Evolutionary conservation across 208 protist genomes (phyloP), one percentile per base, ranked within the genome.

Genomic region (Eutreptiella sp.): DNA sequence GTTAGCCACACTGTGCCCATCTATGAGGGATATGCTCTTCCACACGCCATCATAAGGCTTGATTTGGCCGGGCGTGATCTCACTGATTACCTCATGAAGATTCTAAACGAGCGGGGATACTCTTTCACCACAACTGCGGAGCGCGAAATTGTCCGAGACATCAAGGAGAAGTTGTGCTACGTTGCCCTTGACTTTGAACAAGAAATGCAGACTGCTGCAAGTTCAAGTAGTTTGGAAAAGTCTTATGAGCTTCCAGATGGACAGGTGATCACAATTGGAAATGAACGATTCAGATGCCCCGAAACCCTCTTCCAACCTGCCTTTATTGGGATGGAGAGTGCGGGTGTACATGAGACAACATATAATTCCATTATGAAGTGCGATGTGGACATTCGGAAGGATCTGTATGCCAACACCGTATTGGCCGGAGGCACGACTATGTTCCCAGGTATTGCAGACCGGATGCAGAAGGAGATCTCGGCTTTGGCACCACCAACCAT

Each of bases 351-450:
- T 64, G 86, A 98, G 75, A 87, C 83, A 52, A 81, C 83, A 53
- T 98, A 90, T 83, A 86, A 97, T 68, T 93, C 93, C 29, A 97
- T 98, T 81, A 90, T 92, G 77, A 97, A 95, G 75, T 94, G 88
- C 68, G 87, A 94, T 63, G 81, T 92, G 36, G 88, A 94, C 70
- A 89, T 97, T 55, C 79, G 93, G 36, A 85, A 82, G 33, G 89
- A 97, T 29, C 81, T 97, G 27, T 97, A 97, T 79, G 76, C 73
- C 48, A 97, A 97, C 69, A 88, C 94, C 54, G 87, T 97, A 14
- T 79, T 96, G 24, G 94, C 89, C 19, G 94, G 94, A 45, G 92
- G 94, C 39, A 85, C 87, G 21, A 96, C 95, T 14, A 94, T 97
- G 83, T 97, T 96, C 77, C 72, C 79, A 34, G 95, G 96, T 53